Percentiles rank a stretch among this genome's conserved stretches.
Evolutionary conservation across 163 green algal species (phyloP).

Genomic region (Scenedesmus sp.): DNA sequence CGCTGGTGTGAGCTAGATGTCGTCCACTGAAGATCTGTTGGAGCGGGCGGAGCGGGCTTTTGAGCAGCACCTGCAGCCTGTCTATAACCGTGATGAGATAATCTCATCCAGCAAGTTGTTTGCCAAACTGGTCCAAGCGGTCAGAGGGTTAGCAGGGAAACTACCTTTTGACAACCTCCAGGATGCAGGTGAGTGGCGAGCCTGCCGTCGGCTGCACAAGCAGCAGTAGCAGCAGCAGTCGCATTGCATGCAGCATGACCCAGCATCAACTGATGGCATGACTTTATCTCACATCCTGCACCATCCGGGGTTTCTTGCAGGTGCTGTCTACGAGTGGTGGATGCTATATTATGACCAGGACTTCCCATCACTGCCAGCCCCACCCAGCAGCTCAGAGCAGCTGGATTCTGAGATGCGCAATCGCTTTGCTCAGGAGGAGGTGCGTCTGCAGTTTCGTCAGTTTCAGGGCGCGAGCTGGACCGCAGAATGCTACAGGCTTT

Average conservation of each 20-base stretch:
- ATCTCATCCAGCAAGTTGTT: not conserved
- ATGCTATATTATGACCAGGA: not conserved
- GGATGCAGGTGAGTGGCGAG: not conserved
- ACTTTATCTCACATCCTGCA: not conserved
- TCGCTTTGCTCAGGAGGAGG: not conserved
- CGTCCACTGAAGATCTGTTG: not conserved
- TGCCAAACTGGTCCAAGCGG: not conserved
- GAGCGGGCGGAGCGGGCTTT: not conserved
- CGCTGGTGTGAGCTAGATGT: too few relatives aligned
- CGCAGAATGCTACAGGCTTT: not conserved
- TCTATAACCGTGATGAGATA: not conserved
- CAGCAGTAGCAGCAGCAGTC: not conserved
- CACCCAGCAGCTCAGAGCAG: not conserved
- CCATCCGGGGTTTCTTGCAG: not conserved
- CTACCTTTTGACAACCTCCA: not conserved
- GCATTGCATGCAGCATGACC: not conserved
- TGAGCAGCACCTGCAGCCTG: not conserved
- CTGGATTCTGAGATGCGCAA: not conserved
- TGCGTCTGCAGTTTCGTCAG: not conserved
- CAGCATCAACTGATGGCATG: not conserved
- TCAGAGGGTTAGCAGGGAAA: not conserved
- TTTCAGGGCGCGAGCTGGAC: not conserved
- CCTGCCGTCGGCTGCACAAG: too few relatives aligned
- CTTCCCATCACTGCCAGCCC: not conserved
- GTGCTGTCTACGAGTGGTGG: not conserved